Conservation (phyloP, 257 asterid genomes). For the Nicotiana undulata region DNA sequence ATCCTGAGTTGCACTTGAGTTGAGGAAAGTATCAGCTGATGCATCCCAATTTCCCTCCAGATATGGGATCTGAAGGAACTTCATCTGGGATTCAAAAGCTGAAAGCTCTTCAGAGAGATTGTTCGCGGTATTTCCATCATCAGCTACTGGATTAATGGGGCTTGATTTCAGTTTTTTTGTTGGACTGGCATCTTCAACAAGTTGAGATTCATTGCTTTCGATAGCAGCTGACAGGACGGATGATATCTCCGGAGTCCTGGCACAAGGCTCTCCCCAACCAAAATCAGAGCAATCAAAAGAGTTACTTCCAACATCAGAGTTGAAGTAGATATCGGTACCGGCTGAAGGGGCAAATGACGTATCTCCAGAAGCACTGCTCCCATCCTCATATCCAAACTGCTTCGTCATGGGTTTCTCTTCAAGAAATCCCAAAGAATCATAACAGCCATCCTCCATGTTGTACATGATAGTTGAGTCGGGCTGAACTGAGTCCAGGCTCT, state of each 20-base stretch:
- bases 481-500: slow-evolving; percentile 3
- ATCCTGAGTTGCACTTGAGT: slow-evolving; percentile 47
- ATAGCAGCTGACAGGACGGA: slow-evolving; percentile 50
- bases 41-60: slow-evolving; percentile 73
- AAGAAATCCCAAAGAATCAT: slow-evolving; percentile 30
- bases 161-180: slow-evolving; percentile 43
- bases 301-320: slow-evolving; percentile 79
- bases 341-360: slow-evolving; percentile 11
- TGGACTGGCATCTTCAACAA: slow-evolving; percentile 34
- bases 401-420: slow-evolving; percentile 67
- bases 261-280: slow-evolving; percentile 65
- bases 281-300: slow-evolving; percentile 79
- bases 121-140: slow-evolving; percentile 16
- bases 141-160: slow-evolving; percentile 18
- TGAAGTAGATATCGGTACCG: slow-evolving; percentile 43
- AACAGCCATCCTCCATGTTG: slow-evolving; percentile 12
- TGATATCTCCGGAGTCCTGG: slow-evolving; percentile 70
- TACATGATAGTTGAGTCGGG: slow-evolving; percentile 4
- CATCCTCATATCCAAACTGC: slow-evolving; percentile 28
- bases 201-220: slow-evolving; percentile 45
- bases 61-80: slow-evolving; percentile 51
- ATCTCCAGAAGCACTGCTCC: slow-evolving; percentile 29
- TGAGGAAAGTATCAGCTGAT: slow-evolving; percentile 58
- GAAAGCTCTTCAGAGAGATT: slow-evolving; percentile 35
- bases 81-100: slow-evolving; percentile 56